Evolutionary conservation across 768 basidiomycete genomes (phyloP), one percentile per base, ranked within the genome.

Genomic region (Russula olivacea): DNA sequence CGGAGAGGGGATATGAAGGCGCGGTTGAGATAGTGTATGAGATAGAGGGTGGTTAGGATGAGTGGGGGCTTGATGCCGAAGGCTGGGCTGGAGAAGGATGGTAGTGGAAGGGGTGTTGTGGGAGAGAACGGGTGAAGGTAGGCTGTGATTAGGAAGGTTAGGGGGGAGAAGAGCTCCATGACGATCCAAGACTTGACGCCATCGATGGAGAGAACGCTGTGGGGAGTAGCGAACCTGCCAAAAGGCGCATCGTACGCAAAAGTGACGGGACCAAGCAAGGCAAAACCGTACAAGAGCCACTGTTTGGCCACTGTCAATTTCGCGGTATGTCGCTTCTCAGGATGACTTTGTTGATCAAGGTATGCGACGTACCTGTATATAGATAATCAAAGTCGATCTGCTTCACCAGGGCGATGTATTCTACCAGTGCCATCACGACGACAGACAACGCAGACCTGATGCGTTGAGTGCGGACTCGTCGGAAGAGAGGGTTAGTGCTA

Each of bases 21-120:
- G 55, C 95, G 89, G 74, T 96, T 93, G 57, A 81, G 65, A 74
- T 98, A 96, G 76, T 97, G 93, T 1, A 79, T 59, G 54, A 93
- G 72, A 74, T 81, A 95, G 56, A 88, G 77, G 8, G 71, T 65
- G 15, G 79, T 77, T 58, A 92, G 78, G 55, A 90, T 55, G 23
- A 75, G 40, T 21, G 66, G 65, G 15, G 67, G 67, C 4, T 12
- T 48, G 19, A 58, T 38, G 3, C 25, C 55, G 17, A 56, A 40
- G n/a, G 48, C 36, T 74, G 43, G 83, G 78, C 0, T 82, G 77
- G 55, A 72, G 70, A 5, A 76, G 63, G 54, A 79, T 69, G 3
- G 75, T 57, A 38, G 64, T 69, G 63, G 64, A 69, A 76, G 70
- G 40, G 74, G 64, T 4, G 58, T 51, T 6, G 58, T 51, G 19